Evolutionary conservation across 2,329 filamentous ascomycete species (phyloP).

Genomic region (Domatiomyces globalis): DNA sequence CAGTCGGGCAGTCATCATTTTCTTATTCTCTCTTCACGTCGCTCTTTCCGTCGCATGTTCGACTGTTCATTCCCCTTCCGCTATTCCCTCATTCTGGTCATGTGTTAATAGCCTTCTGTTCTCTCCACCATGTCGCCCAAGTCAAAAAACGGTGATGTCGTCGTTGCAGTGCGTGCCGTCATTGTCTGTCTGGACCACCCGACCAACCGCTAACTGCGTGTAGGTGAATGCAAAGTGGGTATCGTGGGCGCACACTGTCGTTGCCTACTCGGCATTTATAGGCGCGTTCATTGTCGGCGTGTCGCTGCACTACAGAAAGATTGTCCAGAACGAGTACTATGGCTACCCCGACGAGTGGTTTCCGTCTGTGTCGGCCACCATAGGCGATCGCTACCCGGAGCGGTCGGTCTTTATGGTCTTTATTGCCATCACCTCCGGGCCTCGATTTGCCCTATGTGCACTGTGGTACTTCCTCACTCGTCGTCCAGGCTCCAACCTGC

Average conservation of each 20-base stretch:
- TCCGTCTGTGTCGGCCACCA: slow-evolving; percentile 87
- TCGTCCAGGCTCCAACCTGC: slow-evolving; percentile 57
- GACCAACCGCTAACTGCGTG: slow-evolving; percentile 11
- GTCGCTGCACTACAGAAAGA: slow-evolving; percentile 83
- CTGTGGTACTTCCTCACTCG: slow-evolving; percentile 85
- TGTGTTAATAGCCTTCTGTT: slow-evolving; percentile 13
- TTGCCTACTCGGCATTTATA: slow-evolving; percentile 73
- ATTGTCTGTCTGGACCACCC: slow-evolving; percentile 16
- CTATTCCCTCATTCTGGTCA: slow-evolving; percentile 7
- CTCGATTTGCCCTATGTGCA: slow-evolving; percentile 77
- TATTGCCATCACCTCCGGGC: slow-evolving; percentile 89
- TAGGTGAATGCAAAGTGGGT: slow-evolving; percentile 79
- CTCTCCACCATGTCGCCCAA: slow-evolving; percentile 41
- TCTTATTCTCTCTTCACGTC: slow-evolving; percentile 7
- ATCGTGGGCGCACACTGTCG: slow-evolving; percentile 68
- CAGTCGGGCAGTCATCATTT: background rate
- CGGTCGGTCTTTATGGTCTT: slow-evolving; percentile 94
- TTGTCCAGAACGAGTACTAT: slow-evolving; percentile 93
- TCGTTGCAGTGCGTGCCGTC: slow-evolving; percentile 39
- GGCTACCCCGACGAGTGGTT: slow-evolving; percentile 95
- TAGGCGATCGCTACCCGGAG: slow-evolving; percentile 93
- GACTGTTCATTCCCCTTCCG: slow-evolving; percentile 5
- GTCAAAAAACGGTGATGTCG: slow-evolving; percentile 48
- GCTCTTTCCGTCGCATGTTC: slow-evolving; percentile 4
- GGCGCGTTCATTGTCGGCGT: slow-evolving; percentile 72